phyloP scores from a whole-genome alignment of 2,329 filamentous ascomycete genomes.

The Hymenoscyphus albidus region DNA sequence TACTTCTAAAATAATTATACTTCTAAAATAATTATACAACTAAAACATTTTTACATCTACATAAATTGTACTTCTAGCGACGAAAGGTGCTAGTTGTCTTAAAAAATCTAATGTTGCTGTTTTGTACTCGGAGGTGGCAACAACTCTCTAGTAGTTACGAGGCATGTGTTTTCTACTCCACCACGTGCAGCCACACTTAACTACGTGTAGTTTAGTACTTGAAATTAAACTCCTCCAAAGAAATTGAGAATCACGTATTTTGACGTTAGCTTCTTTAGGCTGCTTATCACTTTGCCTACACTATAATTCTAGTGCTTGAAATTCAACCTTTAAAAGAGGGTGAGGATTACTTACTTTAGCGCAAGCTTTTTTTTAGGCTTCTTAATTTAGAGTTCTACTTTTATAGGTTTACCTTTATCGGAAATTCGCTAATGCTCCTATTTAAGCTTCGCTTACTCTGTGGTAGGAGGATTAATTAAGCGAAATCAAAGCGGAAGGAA shows the following conservation, averaged over 20 bases:
- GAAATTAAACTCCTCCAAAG: slow-evolving; percentile 6
- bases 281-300: not conserved
- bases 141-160: not conserved
- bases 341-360: not conserved
- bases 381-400: not conserved
- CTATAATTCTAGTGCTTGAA: not conserved
- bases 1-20: no score
- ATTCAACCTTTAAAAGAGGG: not conserved
- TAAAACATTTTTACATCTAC: no score
- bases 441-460: not conserved
- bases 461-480: not conserved
- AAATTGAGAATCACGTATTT: not conserved
- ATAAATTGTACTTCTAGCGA: no score
- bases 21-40: no score
- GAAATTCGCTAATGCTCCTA: not conserved
- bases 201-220: not conserved
- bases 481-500: no score
- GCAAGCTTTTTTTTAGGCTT: no score
- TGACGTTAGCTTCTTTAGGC: not conserved
- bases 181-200: not conserved
- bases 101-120: no score
- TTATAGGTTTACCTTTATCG: not conserved
- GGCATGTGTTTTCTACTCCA: not conserved
- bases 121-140: not conserved
- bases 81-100: no score